Percentiles rank a stretch among this genome's conserved stretches.
Evolutionary conservation across 2,329 filamentous ascomycete species (phyloP).

Genomic region (Phaeosphaeria sp.): DNA sequence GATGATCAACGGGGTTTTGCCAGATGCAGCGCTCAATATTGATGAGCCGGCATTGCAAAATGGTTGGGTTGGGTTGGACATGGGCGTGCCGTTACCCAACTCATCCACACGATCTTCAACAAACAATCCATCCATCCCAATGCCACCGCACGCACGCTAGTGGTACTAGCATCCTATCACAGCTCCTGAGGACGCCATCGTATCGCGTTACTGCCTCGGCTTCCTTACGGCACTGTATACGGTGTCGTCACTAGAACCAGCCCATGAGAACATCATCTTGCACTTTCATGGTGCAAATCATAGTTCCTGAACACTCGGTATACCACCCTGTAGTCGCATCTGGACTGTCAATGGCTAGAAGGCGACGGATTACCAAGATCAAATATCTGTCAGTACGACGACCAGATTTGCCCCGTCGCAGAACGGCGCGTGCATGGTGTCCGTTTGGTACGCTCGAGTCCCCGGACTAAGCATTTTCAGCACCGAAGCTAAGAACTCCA

Average conservation of each 20-base stretch:
- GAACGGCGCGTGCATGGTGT: slow-evolving; percentile 12
- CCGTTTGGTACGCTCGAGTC: slow-evolving; percentile 20
- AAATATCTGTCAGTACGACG: background rate
- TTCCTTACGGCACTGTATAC: background rate
- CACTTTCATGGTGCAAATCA: background rate
- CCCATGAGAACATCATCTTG: background rate
- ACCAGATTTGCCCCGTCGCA: background rate
- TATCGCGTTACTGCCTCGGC: slow-evolving; percentile 5
- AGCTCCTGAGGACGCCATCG: slow-evolving; percentile 14
- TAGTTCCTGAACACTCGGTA: background rate
- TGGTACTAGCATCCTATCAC: slow-evolving; percentile 20
- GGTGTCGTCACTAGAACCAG: background rate
- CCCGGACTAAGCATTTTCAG: slow-evolving; percentile 6
- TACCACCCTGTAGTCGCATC: background rate
- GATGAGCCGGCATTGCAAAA: background rate
- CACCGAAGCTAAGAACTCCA: slow-evolving; percentile 10
- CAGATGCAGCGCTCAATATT: background rate
- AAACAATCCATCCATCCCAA: slow-evolving; percentile 15
- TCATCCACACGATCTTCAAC: slow-evolving; percentile 8
- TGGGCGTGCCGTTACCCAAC: slow-evolving; percentile 1
- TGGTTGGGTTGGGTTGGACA: background rate
- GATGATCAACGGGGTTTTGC: background rate
- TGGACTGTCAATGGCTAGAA: slow-evolving; percentile 1
- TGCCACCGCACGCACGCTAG: background rate
- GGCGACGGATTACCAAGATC: background rate